A percentile compares a stretch with the other conserved stretches of the same genome.
Conservation (phyloP, 2,329 filamentous ascomycete species). For the Ascochyta lentis region DNA sequence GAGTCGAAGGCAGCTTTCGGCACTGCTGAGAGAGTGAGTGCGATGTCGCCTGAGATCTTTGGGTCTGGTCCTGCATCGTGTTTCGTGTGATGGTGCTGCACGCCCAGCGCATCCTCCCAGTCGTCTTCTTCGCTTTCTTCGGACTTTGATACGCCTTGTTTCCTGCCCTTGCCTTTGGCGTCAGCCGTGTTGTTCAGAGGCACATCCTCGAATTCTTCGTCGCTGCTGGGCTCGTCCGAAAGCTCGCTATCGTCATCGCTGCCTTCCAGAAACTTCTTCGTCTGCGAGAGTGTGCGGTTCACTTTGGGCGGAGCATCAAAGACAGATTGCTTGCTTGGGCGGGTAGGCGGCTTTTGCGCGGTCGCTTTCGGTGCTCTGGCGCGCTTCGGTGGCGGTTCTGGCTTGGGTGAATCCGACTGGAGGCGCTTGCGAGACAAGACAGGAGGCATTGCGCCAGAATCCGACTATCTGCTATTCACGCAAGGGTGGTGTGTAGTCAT, state of each 20-base stretch:
- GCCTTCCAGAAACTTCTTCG: conserved; percentile 48
- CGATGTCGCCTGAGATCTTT: conserved; percentile 70
- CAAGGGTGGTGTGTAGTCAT: not conserved
- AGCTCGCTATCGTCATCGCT: conserved; percentile 51
- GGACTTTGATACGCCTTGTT: conserved; percentile 36
- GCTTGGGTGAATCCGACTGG: conserved; percentile 56
- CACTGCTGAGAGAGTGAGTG: conserved; percentile 67
- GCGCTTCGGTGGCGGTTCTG: conserved; percentile 41
- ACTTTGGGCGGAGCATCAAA: conserved; percentile 51
- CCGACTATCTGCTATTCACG: not conserved
- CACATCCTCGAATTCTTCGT: conserved; percentile 59
- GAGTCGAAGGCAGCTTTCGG: conserved; percentile 34
- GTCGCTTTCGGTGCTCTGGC: conserved; percentile 25
- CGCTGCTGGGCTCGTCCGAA: conserved; percentile 52
- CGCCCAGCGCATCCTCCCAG: conserved; percentile 50
- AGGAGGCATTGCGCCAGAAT: conserved; percentile 65
- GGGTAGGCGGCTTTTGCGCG: conserved; percentile 23
- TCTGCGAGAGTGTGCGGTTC: conserved; percentile 40
- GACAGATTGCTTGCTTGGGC: conserved; percentile 47
- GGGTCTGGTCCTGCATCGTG: conserved; percentile 47
- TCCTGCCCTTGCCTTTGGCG: conserved; percentile 54
- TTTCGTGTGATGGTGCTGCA: conserved; percentile 42
- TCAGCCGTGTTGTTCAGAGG: conserved; percentile 30
- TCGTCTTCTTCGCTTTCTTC: conserved; percentile 51
- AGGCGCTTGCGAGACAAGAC: conserved; percentile 71